Evolutionary conservation across 78 protist genomes (phyloP).

Genomic region (Dictyostelium firmibasis): DNA sequence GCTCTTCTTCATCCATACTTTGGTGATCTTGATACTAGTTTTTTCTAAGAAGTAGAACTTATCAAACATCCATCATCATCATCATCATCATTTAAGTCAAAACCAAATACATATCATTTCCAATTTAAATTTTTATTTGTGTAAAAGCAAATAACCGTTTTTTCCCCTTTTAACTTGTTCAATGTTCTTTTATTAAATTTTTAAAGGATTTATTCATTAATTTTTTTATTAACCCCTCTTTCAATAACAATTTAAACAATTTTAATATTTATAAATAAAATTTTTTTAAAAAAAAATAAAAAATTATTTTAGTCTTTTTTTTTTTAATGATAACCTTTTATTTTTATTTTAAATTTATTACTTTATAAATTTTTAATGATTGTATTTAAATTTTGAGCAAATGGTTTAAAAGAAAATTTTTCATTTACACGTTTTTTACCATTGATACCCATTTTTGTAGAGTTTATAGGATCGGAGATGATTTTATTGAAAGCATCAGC

Average conservation of each 20-base stretch:
- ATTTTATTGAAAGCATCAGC: constrained; percentile 12
- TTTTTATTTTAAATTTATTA: background rate
- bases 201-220: background rate
- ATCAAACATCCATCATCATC: background rate
- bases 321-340: no score
- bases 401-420: constrained; percentile 32
- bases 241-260: background rate
- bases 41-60: constrained; percentile 40
- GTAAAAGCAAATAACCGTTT: constrained; percentile 8
- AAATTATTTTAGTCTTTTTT: background rate
- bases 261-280: background rate
- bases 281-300: background rate
- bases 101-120: background rate
- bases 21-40: constrained; percentile 70
- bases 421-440: constrained; percentile 56
- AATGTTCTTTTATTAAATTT: background rate
- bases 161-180: background rate
- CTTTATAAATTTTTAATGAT: background rate
- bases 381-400: constrained; percentile 21
- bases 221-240: background rate
- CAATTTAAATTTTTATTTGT: background rate
- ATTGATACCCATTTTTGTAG: constrained; percentile 22
- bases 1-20: constrained; percentile 94
- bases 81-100: background rate
- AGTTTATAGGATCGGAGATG: background rate